Base-by-base conservation (phyloP, 495 filamentous ascomycete genomes). In the Lasiosphaeria hispida region DNA sequence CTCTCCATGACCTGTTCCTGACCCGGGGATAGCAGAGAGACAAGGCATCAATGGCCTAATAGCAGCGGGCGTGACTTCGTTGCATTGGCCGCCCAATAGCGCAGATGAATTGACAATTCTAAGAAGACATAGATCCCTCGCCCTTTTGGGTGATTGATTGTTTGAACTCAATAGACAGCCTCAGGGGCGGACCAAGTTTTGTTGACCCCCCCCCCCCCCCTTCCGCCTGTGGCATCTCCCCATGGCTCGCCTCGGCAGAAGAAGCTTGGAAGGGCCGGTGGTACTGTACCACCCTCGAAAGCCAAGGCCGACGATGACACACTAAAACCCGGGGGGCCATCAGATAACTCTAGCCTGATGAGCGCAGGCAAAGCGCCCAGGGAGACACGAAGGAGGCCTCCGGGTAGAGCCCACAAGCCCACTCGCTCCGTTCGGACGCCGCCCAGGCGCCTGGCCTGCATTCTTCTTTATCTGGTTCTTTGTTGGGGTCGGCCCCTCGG, bases 241-340 rank as follows among this genome's bases (percentile, higher is more conserved):
- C 23, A 30, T 30, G 23, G 23, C 23, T 30, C 23, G 23, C 23
- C 23, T 30, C 5, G 23, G 10, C 11, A 44, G 41, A 44, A 18
- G 41, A 44, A n/a, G n/a, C n/a, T n/a, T 18, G n/a, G 41, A 13
- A 44, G n/a, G 41, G 2, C 6, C 47, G 33, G 33, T 13, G 36
- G 15, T 15, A 9, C 47, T 7, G 23, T 49, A 17, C 47, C 47
- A n/a, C 23, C 23, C 47, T 34, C 23, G 11, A 36, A 6, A 33
- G 47, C 47, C 47, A 49, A 49, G 47, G 10, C 14, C 17, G 5
- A 19, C 19, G 33, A 36, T 52, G 49, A 52, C 49, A 52, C 49
- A 52, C 35, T 23, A 23, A 52, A 52, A 36, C 23, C 8, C 15
- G 30, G 13, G 17, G 43, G 43, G 18, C 3, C 15, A 47, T 17